Base-by-base conservation (phyloP, 169 alveolate species). In the Eimeria praecox region DNA sequence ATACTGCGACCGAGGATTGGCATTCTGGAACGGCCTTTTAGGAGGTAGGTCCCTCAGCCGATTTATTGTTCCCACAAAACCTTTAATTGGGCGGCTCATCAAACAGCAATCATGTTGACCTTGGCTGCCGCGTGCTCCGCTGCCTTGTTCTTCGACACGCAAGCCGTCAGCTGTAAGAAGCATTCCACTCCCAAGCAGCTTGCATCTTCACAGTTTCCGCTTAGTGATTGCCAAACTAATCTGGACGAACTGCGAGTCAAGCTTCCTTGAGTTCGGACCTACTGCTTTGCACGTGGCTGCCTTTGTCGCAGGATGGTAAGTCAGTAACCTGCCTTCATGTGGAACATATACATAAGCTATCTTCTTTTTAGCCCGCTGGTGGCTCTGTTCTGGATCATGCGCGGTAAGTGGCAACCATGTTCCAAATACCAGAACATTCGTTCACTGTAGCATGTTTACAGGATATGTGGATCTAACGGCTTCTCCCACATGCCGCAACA, bases 401-500 rank as follows among this genome's bases (percentile, higher is more conserved):
- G 92, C 27, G 92, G 92, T 86, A 59, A 33, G 92, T 62, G 92
- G 27, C 0, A 82, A 52, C 44, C 14, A 10, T 20, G 14, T 16
- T 44, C 6, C 64, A 46, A 3, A 24, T 6, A 18, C 9, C 42
- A 18, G 40, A 12, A 73, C 90, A 82, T 49, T 35, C 8, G 22
- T 82, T 52, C 69, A 33, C 10, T 33, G 35, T 33, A 3, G n/a
- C 80, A 10, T 49, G n/a, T 27, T 44, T 59, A n/a, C 56, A 86
- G 92, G 92, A 59, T 54, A 44, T 20, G 78, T 86, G 56, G 92
- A 86, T 24, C 71, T 86, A 27, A 86, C 92, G 59, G 24, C 92
- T 22, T 86, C 92, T 80, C 92, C 92, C 2, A 86, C 92, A 54
- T 86, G 92, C 92, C 92, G 92, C 78, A 86, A 54, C 92, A 86